These are phyloP conservation scores for Zygnema circumcarinatum DNA, from an alignment of 139 green algal species.

Conservation along the genomic window DNA sequence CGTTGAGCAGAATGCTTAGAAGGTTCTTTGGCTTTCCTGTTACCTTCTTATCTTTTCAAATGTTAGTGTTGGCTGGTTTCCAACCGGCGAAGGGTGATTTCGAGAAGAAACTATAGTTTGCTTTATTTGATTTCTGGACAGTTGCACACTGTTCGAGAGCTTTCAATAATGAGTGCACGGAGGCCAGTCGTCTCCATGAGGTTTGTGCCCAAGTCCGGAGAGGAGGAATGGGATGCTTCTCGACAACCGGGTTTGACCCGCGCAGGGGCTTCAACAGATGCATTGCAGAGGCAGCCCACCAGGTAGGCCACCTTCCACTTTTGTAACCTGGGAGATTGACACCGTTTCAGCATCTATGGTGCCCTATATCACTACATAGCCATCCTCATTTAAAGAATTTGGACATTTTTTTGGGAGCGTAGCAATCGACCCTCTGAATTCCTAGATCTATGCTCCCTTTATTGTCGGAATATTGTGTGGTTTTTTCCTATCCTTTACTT, in stretches of 20 bases:
- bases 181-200: conserved; percentile 57
- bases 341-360: no score
- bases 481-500: no score
- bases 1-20: background rate
- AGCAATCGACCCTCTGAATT: no score
- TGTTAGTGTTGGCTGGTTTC: background rate
- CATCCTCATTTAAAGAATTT: no score
- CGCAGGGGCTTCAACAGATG: background rate
- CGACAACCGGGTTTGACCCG: background rate
- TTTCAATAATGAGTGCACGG: conserved; percentile 78
- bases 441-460: no score
- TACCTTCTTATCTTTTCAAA: background rate
- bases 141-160: conserved; percentile 71
- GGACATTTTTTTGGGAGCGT: no score
- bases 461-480: no score
- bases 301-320: conserved; percentile 13
- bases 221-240: background rate
- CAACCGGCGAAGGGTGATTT: no score
- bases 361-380: no score
- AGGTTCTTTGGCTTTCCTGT: background rate
- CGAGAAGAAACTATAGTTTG: no score
- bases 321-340: no score
- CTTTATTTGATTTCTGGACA: no score
- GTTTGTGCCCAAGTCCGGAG: conserved; percentile 44
- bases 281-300: conserved; percentile 50